Percentiles rank a stretch among this genome's conserved stretches.
These are phyloP conservation scores for Macrolepiota fuliginosa DNA, from an alignment of 768 basidiomycete species.

Conservation along the genomic window DNA sequence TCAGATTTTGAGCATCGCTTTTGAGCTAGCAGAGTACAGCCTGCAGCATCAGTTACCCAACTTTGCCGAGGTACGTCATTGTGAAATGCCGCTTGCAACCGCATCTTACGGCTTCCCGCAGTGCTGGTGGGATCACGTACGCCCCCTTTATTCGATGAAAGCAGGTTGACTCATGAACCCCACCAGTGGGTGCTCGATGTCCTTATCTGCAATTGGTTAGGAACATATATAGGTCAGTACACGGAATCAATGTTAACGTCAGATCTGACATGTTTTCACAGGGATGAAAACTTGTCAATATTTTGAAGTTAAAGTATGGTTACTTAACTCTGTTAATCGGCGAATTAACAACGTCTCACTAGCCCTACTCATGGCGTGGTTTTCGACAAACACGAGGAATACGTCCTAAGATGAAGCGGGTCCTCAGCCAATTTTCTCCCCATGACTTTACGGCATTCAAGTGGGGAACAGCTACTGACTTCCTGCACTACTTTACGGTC, in stretches of 20 bases:
- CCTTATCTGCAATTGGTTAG: conserved; percentile 84
- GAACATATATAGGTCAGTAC: conserved; percentile 70
- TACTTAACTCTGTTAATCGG: conserved; percentile 9
- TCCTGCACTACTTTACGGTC: conserved; percentile 72
- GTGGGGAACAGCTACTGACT: conserved; percentile 78
- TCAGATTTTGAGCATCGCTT: conserved; percentile 84
- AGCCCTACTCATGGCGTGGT: conserved; percentile 88
- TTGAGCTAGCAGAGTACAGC: conserved; percentile 87
- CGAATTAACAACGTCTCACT: conserved; percentile 15
- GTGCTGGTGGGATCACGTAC: conserved; percentile 95
- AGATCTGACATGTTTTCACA: conserved; percentile 27
- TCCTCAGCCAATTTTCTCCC: conserved; percentile 82
- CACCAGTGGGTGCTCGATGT: conserved; percentile 84
- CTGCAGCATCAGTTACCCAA: conserved; percentile 86
- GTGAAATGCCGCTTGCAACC: conserved; percentile 11
- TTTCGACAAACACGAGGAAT: conserved; percentile 75
- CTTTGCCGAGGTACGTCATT: conserved; percentile 70
- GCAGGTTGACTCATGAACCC: conserved; percentile 10
- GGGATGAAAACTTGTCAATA: conserved; percentile 89
- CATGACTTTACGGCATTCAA: conserved; percentile 87
- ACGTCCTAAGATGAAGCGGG: conserved; percentile 75
- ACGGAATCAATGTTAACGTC: conserved; percentile 12
- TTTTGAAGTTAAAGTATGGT: conserved; percentile 77
- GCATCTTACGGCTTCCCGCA: conserved; percentile 26
- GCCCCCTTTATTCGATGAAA: conserved; percentile 23